Conservation (phyloP, 148 eudicot genomes). For the Bassia scoparia region DNA sequence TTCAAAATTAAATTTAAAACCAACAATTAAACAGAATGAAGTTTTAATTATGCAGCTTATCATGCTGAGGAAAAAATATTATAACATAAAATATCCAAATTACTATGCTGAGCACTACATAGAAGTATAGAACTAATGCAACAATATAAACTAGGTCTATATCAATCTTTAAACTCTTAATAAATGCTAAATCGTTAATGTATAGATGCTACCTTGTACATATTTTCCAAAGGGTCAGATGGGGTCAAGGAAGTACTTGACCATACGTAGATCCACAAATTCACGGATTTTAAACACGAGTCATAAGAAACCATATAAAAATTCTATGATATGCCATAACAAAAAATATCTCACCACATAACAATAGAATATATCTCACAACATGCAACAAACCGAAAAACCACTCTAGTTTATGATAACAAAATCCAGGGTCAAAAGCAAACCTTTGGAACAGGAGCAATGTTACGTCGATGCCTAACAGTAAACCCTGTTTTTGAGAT, state of each 20-base stretch:
- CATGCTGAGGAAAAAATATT: no score
- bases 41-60: no score
- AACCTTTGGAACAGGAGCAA: slow-evolving; percentile 84
- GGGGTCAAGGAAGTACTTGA: not conserved
- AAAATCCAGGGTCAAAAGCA: not conserved
- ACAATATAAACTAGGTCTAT: not conserved
- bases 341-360: not conserved
- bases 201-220: not conserved
- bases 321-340: not conserved
- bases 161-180: not conserved
- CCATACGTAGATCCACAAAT: not conserved
- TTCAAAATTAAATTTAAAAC: no score
- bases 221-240: not conserved
- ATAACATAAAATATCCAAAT: no score
- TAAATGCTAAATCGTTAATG: not conserved
- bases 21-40: no score
- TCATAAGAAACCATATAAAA: not conserved
- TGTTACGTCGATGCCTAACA: slow-evolving; percentile 58
- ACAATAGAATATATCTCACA: not conserved
- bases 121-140: not conserved
- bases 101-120: not conserved
- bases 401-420: not conserved
- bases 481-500: slow-evolving; percentile 59
- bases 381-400: slow-evolving; percentile 1
- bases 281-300: not conserved